Evolutionary conservation across 1,139 yeast genomes (phyloP).

Genomic region (Taphrina deformans): DNA sequence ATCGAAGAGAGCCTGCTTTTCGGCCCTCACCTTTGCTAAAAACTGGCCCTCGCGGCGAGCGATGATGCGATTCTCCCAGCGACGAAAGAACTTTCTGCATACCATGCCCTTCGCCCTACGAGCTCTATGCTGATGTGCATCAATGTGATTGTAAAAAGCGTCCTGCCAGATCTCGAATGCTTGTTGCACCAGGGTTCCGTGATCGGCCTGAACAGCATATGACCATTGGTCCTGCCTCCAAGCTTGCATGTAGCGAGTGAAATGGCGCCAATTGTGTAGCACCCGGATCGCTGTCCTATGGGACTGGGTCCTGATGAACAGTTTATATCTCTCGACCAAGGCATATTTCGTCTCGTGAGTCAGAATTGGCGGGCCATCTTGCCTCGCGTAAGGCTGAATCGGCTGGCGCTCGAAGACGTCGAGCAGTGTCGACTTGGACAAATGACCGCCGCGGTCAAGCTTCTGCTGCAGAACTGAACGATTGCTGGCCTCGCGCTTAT

Average conservation of each 20-base stretch:
- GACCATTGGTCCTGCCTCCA: background rate
- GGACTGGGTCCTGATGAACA: slow-evolving; percentile 1
- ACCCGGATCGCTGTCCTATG: background rate
- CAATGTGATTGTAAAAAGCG: background rate
- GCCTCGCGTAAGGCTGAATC: background rate
- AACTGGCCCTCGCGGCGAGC: slow-evolving; percentile 4
- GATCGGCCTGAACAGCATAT: slow-evolving; percentile 1
- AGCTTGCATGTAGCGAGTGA: background rate
- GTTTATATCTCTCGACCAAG: background rate
- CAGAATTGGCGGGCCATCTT: background rate
- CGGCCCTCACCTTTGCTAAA: background rate
- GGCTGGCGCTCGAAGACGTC: background rate
- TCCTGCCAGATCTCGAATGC: slow-evolving; percentile 18
- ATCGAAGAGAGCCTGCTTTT: background rate
- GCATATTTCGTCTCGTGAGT: slow-evolving; percentile 12
- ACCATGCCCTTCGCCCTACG: background rate
- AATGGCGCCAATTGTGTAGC: background rate
- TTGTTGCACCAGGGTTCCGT: background rate
- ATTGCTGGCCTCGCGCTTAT: background rate
- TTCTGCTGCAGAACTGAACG: slow-evolving; percentile 13
- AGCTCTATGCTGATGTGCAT: background rate
- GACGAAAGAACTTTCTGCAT: background rate
- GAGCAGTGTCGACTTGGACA: background rate
- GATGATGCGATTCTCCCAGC: slow-evolving; percentile 11
- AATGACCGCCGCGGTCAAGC: background rate